phyloP scores from a whole-genome alignment of 768 basidiomycete genomes.

The Tulasnella sp. region DNA sequence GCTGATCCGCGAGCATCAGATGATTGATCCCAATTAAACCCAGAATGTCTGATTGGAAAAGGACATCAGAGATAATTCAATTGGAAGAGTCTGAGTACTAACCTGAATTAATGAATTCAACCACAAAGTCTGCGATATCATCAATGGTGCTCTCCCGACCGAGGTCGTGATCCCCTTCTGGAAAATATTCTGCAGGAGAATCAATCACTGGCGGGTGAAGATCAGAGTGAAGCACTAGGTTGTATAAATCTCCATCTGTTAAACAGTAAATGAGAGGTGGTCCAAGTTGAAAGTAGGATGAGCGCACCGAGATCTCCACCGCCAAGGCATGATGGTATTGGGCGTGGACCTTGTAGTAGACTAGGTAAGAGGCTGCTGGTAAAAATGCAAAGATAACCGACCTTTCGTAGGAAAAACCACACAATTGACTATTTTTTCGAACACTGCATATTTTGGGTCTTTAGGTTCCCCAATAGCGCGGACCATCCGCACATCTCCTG shows the following conservation, averaged over 20 bases:
- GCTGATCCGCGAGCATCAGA: slow-evolving; percentile 19
- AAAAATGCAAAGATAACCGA: slow-evolving; percentile 22
- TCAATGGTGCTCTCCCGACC: slow-evolving; percentile 15
- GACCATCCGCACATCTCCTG: slow-evolving; percentile 58
- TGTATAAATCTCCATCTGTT: slow-evolving; percentile 13
- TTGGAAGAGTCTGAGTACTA: not conserved
- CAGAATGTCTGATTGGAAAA: slow-evolving; percentile 11
- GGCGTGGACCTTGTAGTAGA: not conserved
- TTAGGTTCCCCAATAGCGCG: slow-evolving; percentile 56
- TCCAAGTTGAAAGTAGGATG: not conserved
- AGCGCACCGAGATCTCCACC: slow-evolving; percentile 19
- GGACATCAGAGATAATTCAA: not conserved
- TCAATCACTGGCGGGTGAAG: slow-evolving; percentile 1
- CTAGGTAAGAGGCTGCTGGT: not conserved
- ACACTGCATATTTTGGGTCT: not conserved
- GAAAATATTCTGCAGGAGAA: slow-evolving; percentile 2
- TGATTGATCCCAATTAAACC: slow-evolving; percentile 19
- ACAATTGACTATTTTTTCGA: slow-evolving; percentile 40
- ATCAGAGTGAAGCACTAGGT: slow-evolving; percentile 2
- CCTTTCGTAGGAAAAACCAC: slow-evolving; percentile 58
- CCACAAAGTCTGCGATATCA: slow-evolving; percentile 19
- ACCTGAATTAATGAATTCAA: slow-evolving; percentile 19
- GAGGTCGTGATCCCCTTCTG: not conserved
- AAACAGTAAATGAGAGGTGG: not conserved
- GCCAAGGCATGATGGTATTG: slow-evolving; percentile 16